Conservation (phyloP, 1,284 basidiomycete species). For the Schizophyllum amplum region DNA sequence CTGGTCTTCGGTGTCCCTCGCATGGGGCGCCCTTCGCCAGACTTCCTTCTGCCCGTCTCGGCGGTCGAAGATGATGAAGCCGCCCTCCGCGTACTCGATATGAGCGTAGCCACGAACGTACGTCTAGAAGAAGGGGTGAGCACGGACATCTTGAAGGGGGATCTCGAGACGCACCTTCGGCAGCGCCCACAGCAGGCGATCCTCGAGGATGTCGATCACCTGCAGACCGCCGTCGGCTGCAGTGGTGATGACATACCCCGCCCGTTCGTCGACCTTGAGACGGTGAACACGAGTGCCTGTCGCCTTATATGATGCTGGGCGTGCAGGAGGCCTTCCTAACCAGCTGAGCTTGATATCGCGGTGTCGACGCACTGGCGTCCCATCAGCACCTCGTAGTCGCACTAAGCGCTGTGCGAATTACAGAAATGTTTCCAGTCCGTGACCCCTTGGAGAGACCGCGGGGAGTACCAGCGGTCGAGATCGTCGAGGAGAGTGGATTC, state of each 20-base stretch:
- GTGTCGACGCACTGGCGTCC: slow-evolving; percentile 33
- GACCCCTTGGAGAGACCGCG: slow-evolving; percentile 24
- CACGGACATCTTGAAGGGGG: not conserved
- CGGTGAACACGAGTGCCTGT: slow-evolving; percentile 45
- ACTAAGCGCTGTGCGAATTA: slow-evolving; percentile 24
- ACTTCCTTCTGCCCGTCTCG: slow-evolving; percentile 51
- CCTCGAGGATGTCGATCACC: slow-evolving; percentile 44
- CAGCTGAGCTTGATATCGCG: slow-evolving; percentile 43
- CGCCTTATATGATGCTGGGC: slow-evolving; percentile 23
- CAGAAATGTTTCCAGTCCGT: slow-evolving; percentile 51
- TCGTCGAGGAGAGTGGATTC: slow-evolving; percentile 22
- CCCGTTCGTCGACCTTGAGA: slow-evolving; percentile 62
- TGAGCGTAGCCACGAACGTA: slow-evolving; percentile 56
- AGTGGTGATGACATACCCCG: slow-evolving; percentile 50
- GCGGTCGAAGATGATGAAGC: slow-evolving; percentile 65
- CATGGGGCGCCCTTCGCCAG: slow-evolving; percentile 40
- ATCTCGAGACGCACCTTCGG: slow-evolving; percentile 28
- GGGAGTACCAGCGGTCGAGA: slow-evolving; percentile 20
- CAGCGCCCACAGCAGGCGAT: slow-evolving; percentile 48
- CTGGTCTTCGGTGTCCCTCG: not conserved
- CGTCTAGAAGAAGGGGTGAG: slow-evolving; percentile 22
- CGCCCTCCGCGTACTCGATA: slow-evolving; percentile 62
- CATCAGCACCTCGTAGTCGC: slow-evolving; percentile 5
- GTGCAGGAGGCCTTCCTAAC: slow-evolving; percentile 40
- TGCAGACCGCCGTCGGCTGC: slow-evolving; percentile 41